Conservation (phyloP, 2,329 filamentous ascomycete genomes). For the Colletotrichum eremochloae region DNA sequence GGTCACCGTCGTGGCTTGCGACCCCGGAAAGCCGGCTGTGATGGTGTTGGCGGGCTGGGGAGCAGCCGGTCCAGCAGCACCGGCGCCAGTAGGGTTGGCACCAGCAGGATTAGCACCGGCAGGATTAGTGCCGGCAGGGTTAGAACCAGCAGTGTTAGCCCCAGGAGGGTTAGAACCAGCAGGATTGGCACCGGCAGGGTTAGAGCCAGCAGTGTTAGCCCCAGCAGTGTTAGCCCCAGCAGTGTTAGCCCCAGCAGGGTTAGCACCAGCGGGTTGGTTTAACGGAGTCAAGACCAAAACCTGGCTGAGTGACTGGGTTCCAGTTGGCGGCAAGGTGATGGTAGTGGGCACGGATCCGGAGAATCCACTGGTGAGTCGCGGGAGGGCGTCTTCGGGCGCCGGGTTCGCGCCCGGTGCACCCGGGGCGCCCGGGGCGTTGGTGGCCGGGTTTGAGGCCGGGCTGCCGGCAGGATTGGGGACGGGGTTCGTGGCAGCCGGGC, state of each 20-base stretch:
- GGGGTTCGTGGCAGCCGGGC: neutral
- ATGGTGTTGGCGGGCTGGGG: slow-evolving; percentile 13
- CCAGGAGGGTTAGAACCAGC: no score
- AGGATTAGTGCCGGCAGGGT: neutral
- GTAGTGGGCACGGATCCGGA: slow-evolving; percentile 21
- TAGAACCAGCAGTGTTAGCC: neutral
- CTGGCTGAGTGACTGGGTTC: slow-evolving; percentile 12
- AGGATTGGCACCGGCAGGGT: no score
- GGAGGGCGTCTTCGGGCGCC: neutral
- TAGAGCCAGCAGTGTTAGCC: neutral
- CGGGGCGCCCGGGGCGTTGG: neutral
- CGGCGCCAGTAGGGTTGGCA: no score
- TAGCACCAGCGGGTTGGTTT: neutral
- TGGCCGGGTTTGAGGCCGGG: no score
- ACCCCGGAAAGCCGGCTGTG: slow-evolving; percentile 10
- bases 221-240: neutral
- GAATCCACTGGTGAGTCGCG: slow-evolving; percentile 23
- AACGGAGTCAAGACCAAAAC: slow-evolving; percentile 25
- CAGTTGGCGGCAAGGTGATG: slow-evolving; percentile 19
- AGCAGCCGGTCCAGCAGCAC: neutral
- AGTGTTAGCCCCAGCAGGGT: neutral
- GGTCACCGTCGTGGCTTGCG: slow-evolving; percentile 17
- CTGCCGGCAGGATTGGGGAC: neutral
- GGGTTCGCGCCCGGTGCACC: slow-evolving; percentile 3
- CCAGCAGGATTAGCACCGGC: neutral